These are phyloP conservation scores for Skeletonema menzelii DNA, from an alignment of 108 stramenopile species.

Conservation along the genomic window DNA sequence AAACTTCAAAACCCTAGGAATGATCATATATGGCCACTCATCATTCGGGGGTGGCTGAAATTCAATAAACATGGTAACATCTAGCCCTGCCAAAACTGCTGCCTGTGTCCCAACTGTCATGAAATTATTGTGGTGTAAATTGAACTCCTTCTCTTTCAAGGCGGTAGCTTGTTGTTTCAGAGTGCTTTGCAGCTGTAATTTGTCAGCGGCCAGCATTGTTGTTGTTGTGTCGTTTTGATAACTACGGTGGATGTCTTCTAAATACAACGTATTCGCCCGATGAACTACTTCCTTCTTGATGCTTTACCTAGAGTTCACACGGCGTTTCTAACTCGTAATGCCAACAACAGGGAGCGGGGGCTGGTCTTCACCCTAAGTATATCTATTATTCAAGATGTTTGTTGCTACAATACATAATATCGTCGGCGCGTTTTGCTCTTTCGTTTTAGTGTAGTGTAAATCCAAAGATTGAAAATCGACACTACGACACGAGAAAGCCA, in stretches of 20 bases:
- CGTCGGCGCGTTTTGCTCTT: too few species aligned
- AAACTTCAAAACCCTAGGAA: slow-evolving; percentile 65
- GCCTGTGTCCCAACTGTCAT: slow-evolving; percentile 92
- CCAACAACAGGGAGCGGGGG: too few species aligned
- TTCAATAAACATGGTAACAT: slow-evolving; percentile 93
- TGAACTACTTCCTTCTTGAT: too few species aligned
- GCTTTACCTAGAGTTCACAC: too few species aligned
- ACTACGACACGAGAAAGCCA: too few species aligned
- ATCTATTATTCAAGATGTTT: too few species aligned
- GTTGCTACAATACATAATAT: too few species aligned
- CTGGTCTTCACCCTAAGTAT: too few species aligned
- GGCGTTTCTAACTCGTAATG: too few species aligned
- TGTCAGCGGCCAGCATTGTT: slow-evolving; percentile 86
- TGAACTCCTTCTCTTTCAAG: slow-evolving; percentile 93
- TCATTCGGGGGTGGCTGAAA: slow-evolving; percentile 70
- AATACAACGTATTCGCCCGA: too few species aligned
- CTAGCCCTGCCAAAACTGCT: slow-evolving; percentile 87
- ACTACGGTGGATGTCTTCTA: neutral
- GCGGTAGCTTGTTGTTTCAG: slow-evolving; percentile 89
- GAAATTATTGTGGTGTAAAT: slow-evolving; percentile 86
- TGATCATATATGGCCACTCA: slow-evolving; percentile 48
- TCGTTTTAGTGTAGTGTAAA: too few species aligned
- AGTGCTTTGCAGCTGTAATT: slow-evolving; percentile 82
- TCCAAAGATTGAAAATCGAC: too few species aligned
- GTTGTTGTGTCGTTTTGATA: slow-evolving; percentile 20